Base-by-base conservation (phyloP, 345 rosid genomes). In the Populus simonii region DNA sequence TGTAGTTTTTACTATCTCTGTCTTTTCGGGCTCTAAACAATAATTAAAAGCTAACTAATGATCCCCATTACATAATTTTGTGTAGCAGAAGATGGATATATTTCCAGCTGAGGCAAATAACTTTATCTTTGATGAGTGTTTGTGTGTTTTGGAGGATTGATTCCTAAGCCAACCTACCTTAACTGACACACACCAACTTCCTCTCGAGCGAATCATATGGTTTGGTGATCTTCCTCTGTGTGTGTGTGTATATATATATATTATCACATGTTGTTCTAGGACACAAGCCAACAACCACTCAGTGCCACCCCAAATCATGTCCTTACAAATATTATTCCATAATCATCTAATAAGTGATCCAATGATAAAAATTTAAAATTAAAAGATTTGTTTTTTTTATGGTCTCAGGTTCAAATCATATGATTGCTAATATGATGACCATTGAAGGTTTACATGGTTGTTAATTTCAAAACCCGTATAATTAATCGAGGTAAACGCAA, bases 161-260 rank as follows among this genome's bases (percentile, higher is more conserved):
- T 84, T 84, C 80, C 57, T 63, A 47, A 38, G 15, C 76, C 80
- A 80, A 76, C 79, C 76, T 78, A 84, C 18, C 82, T 35, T 76
- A 86, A 78, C 84, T 55, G 83, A 81, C 78, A 47, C 80, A 81
- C 78, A 47, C 80, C 87, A 85, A 79, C 84, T 71, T 86, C 79
- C 38, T 31, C 59, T 49, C 35, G 51, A 38, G 18, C 35, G 61
- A 53, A 66, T 72, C 71, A 67, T 74, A 63, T 79, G 85, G 78
- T 59, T 86, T 77, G 89, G 87, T 84, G 80, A 83, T 57, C 83
- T 72, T 78, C 80, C 65, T 79, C 53, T 73, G 71, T 74, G 85
- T 78, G 78, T 51, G 57, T 59, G 9, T 57, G 23, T 39, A 8
- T 39, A 8, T 39, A 8, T 39, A 39, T 33, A 33, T 2, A 31